Base-by-base conservation (phyloP, 2,329 filamentous ascomycete genomes). In the Aspergillus persii region DNA sequence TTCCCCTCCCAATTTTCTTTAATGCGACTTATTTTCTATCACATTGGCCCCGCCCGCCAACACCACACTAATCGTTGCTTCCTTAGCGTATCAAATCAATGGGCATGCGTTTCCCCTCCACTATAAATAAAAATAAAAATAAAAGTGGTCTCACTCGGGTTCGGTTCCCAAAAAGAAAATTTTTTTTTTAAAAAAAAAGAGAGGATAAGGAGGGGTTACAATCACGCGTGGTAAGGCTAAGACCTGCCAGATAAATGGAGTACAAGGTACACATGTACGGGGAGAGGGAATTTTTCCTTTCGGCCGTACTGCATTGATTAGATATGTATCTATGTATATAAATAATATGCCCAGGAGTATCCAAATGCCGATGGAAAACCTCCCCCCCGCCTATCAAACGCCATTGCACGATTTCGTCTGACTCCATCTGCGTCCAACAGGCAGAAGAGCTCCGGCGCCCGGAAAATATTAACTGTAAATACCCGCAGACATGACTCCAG, bases 381-480 rank as follows among this genome's bases (percentile, higher is more conserved):
- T 23, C 18, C 18, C 18, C 18, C 18, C 18, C 18, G 18, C 18
- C 18, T 23, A 23, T 23, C 18, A 23, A 23, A 23, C 18, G 18
- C 18, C 18, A 31, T 31, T 8, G 30, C 30, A 31, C 30, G 30
- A 31, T 31, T 5, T 6, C 5, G 15, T 36, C 15, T 41, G 36
- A 56, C 54, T 31, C 27, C 46, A 47, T 50, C 26, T 23, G 44
- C 27, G 36, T 41, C n/a, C 15, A 47, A 5, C 26, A 18, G 18
- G 18, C 26, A 27, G 18, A 8, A 47, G 55, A 57, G 57, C 36
- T 63, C 60, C 59, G 63, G 55, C 41, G 50, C 39, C 63, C 66
- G 67, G 67, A 69, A 68, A 69, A 68, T 66, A 66, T 67, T 64
- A 59, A 63, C 66, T 67, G 64, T 65, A 66, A 66, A 67, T 67